These are phyloP conservation scores for Jasminum sambac DNA, from an alignment of 257 asterid species.

Conservation along the genomic window DNA sequence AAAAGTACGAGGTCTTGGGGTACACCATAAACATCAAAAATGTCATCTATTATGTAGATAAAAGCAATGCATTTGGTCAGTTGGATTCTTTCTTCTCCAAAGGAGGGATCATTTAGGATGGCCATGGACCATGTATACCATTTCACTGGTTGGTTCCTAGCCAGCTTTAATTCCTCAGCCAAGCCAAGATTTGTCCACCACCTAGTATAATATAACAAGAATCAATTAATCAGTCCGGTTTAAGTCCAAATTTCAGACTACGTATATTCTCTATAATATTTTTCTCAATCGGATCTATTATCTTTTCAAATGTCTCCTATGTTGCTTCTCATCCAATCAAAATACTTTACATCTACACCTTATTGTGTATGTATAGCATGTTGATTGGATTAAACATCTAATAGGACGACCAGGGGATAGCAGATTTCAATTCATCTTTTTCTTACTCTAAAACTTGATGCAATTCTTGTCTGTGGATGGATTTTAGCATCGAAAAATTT, in stretches of 20 bases:
- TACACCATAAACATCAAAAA: constrained; percentile 38
- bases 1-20: constrained; percentile 29
- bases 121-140: constrained; percentile 21
- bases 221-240: neutral
- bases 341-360: too few species aligned
- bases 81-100: constrained; percentile 31
- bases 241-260: too few species aligned
- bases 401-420: too few species aligned
- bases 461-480: constrained; percentile 34
- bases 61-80: constrained; percentile 34
- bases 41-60: constrained; percentile 38
- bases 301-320: too few species aligned
- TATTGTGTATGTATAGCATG: too few species aligned
- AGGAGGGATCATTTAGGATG: constrained; percentile 10
- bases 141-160: constrained; percentile 20
- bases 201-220: neutral
- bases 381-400: too few species aligned
- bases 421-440: neutral
- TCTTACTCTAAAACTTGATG: constrained; percentile 34
- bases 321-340: too few species aligned
- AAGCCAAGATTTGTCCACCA: constrained; percentile 21
- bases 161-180: constrained; percentile 17
- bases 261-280: too few species aligned
- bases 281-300: too few species aligned
- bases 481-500: constrained; percentile 24